Evolutionary conservation across 179 eudicot genomes (phyloP).

Genomic region (Silene vulgaris): DNA sequence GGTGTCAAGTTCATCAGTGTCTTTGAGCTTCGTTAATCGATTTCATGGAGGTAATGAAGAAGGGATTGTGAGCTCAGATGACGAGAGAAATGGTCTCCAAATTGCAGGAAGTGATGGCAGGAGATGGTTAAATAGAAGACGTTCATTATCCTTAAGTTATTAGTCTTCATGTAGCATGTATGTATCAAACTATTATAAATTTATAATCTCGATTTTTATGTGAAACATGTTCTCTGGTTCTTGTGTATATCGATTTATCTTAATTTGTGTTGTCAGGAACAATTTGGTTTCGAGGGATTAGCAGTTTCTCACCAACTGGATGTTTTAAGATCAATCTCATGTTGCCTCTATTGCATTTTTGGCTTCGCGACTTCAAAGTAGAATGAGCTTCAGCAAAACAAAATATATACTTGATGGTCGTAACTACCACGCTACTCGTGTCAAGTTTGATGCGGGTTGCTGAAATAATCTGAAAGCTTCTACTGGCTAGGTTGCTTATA

Average conservation of each 20-base stretch:
- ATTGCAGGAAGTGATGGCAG: constrained; percentile 29
- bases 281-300: not conserved
- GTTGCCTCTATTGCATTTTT: too few species aligned
- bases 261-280: too few species aligned
- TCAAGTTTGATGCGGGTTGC: too few species aligned
- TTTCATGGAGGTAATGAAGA: constrained; percentile 21
- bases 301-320: too few species aligned
- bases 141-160: constrained; percentile 41
- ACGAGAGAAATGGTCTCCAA: constrained; percentile 24
- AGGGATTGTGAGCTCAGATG: constrained; percentile 27
- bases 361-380: too few species aligned
- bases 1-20: constrained; percentile 25
- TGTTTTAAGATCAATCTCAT: too few species aligned
- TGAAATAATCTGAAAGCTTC: too few species aligned
- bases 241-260: not conserved
- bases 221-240: not conserved
- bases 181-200: not conserved
- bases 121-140: constrained; percentile 44
- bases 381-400: too few species aligned
- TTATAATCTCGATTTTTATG: not conserved
- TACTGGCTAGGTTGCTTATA: too few species aligned
- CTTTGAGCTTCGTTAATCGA: constrained; percentile 25
- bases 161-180: constrained; percentile 2
- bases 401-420: too few species aligned
- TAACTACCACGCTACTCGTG: too few species aligned